Evolutionary conservation across 23 red algal genomes (phyloP).

Genomic region (Gracilaria domingensis): DNA sequence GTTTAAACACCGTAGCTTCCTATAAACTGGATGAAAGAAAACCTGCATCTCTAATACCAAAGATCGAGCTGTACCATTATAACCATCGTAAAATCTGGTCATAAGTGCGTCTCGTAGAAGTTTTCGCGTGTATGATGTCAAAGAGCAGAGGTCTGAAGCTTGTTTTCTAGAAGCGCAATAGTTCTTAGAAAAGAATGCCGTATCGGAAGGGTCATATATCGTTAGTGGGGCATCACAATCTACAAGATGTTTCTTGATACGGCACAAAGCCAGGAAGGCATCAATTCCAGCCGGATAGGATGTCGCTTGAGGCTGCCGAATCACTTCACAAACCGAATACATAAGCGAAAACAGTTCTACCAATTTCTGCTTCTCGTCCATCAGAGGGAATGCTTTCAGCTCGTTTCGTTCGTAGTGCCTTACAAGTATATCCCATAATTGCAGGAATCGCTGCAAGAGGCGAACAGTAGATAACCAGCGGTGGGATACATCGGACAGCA

Average conservation of each 20-base stretch:
- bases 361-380: not conserved
- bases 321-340: no score
- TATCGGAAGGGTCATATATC: slow-evolving; percentile 6
- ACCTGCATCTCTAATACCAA: slow-evolving; percentile 35
- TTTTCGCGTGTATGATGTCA: slow-evolving; percentile 4
- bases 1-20: not conserved
- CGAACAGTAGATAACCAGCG: slow-evolving; percentile 27
- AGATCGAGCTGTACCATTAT: slow-evolving; percentile 37
- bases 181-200: not conserved
- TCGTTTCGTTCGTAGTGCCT: no score
- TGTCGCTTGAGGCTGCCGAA: no score
- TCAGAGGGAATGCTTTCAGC: not conserved
- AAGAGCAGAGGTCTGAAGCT: not conserved
- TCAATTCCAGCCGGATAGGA: no score
- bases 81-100: slow-evolving; percentile 29
- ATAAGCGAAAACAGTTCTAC: no score
- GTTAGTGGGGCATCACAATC: not conserved
- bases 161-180: not conserved
- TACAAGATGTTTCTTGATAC: not conserved
- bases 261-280: not conserved
- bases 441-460: not conserved
- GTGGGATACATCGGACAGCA: slow-evolving; percentile 12
- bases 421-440: not conserved
- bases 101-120: not conserved
- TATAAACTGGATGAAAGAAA: slow-evolving; percentile 12